These are phyloP conservation scores for Pulveroboletus sp. DNA, from an alignment of 1,284 basidiomycete genomes.

Conservation along the genomic window DNA sequence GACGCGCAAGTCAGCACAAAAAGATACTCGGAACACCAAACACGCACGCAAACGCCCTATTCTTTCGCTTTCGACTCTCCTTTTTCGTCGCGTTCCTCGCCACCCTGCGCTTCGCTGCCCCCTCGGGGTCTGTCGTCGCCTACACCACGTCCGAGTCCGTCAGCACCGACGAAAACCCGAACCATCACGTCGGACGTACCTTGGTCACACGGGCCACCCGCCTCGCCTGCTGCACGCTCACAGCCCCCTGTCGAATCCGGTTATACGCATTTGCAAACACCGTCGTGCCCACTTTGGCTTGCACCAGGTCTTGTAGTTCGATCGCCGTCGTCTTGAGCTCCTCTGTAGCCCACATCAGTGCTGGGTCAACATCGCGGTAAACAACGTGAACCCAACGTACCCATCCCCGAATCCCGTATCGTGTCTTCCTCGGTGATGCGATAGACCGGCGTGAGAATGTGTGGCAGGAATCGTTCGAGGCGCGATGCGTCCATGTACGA, in stretches of 20 bases:
- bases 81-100: constrained; percentile 72
- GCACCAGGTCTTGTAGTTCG: constrained; percentile 89
- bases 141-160: too few species aligned
- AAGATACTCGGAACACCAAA: too few species aligned
- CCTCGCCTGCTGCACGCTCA: constrained; percentile 72
- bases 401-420: constrained; percentile 74
- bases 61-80: constrained; percentile 82
- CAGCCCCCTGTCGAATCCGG: constrained; percentile 71
- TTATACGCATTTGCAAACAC: constrained; percentile 82
- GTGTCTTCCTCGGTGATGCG: constrained; percentile 86
- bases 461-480: constrained; percentile 73
- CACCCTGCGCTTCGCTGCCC: constrained; percentile 73
- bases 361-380: too few species aligned
- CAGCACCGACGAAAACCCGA: too few species aligned
- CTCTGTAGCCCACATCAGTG: constrained; percentile 46
- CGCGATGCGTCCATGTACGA: constrained; percentile 62
- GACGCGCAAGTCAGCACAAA: not conserved
- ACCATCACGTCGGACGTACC: constrained; percentile 34
- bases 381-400: constrained; percentile 48
- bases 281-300: constrained; percentile 81
- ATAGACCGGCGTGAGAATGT: constrained; percentile 86
- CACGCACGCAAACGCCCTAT: constrained; percentile 57
- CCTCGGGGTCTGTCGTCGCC: constrained; percentile 72
- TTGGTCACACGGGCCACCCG: constrained; percentile 66
- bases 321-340: constrained; percentile 81